Evolutionary conservation across 2,329 filamentous ascomycete species (phyloP), one percentile per base, ranked within the genome.

Genomic region (Akanthomyces dipterigenus): DNA sequence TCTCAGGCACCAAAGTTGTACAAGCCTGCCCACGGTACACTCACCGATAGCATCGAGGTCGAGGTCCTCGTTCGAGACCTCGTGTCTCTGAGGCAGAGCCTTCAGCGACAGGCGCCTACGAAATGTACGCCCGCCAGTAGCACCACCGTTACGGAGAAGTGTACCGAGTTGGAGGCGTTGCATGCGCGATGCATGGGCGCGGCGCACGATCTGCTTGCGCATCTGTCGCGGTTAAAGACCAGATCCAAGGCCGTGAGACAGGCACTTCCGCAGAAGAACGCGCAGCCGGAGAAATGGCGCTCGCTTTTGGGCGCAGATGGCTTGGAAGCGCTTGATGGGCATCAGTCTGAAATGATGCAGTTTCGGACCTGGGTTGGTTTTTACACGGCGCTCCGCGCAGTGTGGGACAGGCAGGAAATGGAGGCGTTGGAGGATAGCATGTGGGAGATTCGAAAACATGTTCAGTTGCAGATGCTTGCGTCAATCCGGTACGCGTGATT

Each of bases 351-450:
- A 2, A 43, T 51, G 46, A 45, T 60, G 56, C 46, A 53, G 24
- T 60, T 60, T 28, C 38, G 26, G n/a, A 51, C n/a, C 26, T 60
- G 48, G 56, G n/a, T n/a, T n/a, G 20, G 36, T 24, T 60, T 60
- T 18, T n/a, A 45, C 34, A 45, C 14, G 12, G 48, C 38, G 26
- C 20, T 60, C 18, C 31, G 36, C 3, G 46, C 46, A 34, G 26
- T 26, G 7, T 60, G 46, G 36, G 12, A 22, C 14, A 38, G 48
- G 16, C 56, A 24, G 14, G 48, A 53, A n/a, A 60, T 60, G n/a
- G 48, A 43, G 14, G 31, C 34, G 11, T 28, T 60, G 18, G 56
- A 49, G 20, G 48, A 49, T 8, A 26, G 7, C n/a, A n/a, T 60
- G 12, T 43, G 38, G 45, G n/a, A 31, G 1, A 34, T 60, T 22